phyloP scores from a whole-genome alignment of 2,329 filamentous ascomycete genomes.

The Fusarium camptoceras region DNA sequence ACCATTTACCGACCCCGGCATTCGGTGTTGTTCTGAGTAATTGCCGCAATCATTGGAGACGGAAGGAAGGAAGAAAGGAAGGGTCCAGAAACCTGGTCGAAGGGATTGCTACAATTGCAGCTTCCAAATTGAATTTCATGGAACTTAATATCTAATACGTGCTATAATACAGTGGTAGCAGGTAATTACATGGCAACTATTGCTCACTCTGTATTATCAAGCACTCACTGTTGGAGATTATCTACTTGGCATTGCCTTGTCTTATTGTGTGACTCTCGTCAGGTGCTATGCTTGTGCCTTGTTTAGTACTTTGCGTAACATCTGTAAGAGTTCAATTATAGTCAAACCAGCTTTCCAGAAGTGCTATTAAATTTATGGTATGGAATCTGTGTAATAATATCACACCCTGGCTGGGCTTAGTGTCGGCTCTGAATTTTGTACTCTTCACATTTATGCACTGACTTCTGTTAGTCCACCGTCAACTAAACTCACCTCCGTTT shows the following conservation, averaged over 20 bases:
- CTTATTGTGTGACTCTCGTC: not conserved
- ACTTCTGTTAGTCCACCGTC: not conserved
- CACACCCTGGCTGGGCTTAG: not conserved
- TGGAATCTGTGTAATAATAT: not conserved
- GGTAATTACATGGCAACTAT: not conserved
- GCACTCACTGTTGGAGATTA: not conserved
- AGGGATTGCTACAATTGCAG: not conserved
- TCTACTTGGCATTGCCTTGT: not conserved
- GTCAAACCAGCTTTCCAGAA: not conserved
- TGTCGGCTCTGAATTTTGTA: not conserved
- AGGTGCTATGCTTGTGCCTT: not conserved
- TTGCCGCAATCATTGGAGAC: not conserved
- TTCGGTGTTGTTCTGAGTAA: constrained; percentile 10
- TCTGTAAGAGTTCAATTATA: not conserved
- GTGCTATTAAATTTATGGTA: not conserved
- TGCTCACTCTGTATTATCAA: not conserved
- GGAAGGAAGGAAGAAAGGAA: not conserved
- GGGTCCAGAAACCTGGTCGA: not conserved
- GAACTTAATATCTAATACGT: not conserved
- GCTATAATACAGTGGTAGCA: not conserved
- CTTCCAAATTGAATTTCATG: not conserved
- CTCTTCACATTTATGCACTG: not conserved
- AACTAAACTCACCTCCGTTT: constrained; percentile 10
- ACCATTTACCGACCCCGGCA: constrained; percentile 10
- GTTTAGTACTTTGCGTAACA: not conserved